These are phyloP conservation scores for Kodamaea sagamina DNA, from an alignment of 805 yeast species.

Conservation along the genomic window DNA sequence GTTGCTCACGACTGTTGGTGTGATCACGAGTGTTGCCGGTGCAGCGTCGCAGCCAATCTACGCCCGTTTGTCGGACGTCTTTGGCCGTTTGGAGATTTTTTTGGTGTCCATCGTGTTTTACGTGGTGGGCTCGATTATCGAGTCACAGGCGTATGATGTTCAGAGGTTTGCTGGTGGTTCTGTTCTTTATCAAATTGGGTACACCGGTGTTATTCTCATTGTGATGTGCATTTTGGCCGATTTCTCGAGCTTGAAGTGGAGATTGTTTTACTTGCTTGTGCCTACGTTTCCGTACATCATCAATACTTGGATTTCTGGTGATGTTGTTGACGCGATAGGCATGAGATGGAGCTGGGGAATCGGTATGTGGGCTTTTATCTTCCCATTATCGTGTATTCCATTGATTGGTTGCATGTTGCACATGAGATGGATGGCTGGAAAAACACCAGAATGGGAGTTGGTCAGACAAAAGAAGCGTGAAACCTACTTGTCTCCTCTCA, in stretches of 20 bases:
- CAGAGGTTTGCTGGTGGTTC: conserved; percentile 33
- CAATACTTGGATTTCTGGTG: conserved; percentile 24
- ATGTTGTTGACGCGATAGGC: conserved; percentile 18
- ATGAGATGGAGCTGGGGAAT: conserved; percentile 22
- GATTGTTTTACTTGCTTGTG: conserved; percentile 19
- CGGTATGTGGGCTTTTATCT: conserved; percentile 27
- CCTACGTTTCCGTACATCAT: conserved; percentile 22
- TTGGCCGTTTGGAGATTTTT: conserved; percentile 32
- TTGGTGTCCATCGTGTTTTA: conserved; percentile 25
- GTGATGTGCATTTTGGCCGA: conserved; percentile 21
- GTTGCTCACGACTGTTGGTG: conserved; percentile 28
- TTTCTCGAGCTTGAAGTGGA: conserved; percentile 21
- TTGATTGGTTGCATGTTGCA: conserved; percentile 17
- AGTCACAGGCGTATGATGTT: conserved; percentile 31
- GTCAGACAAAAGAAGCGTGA: conserved; percentile 15
- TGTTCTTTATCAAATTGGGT: conserved; percentile 25
- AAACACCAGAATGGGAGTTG: conserved; percentile 20
- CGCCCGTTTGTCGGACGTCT: conserved; percentile 30
- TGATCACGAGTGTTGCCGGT: conserved; percentile 28
- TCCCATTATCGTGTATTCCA: conserved; percentile 23
- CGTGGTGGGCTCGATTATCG: conserved; percentile 30
- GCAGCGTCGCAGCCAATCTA: conserved; percentile 34
- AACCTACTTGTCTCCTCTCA: not conserved
- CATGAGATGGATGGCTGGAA: conserved; percentile 21
- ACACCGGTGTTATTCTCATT: conserved; percentile 20